Conservation (phyloP, 805 yeast genomes). For the Zygoascus bituminiphila region DNA sequence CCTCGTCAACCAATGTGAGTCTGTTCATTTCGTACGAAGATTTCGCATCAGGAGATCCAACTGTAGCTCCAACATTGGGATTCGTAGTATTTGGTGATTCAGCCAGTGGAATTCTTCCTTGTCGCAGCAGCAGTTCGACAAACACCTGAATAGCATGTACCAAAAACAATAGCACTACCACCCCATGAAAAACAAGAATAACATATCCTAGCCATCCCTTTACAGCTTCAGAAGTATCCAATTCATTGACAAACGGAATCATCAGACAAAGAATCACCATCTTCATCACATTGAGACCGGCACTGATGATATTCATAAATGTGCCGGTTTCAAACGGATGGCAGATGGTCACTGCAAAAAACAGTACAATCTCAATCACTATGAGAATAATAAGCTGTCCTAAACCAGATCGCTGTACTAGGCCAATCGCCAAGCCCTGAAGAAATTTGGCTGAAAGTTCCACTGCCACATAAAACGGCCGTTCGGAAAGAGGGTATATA, state of each 20-base stretch:
- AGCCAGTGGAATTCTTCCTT: not conserved
- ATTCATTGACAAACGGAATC: constrained; percentile 22
- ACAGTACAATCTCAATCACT: constrained; percentile 20
- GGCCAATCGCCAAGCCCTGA: constrained; percentile 28
- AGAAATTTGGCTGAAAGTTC: constrained; percentile 19
- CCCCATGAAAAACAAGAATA: constrained; percentile 25
- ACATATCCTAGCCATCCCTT: constrained; percentile 28
- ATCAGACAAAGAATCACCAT: constrained; percentile 18
- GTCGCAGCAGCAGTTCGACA: constrained; percentile 17
- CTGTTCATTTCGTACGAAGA: not conserved
- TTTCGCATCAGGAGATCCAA: not conserved
- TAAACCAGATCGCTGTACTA: constrained; percentile 26
- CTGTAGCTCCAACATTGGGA: not conserved
- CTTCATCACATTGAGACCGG: constrained; percentile 16
- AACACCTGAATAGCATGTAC: constrained; percentile 22
- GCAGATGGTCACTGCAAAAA: constrained; percentile 15
- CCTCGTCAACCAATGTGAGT: not conserved
- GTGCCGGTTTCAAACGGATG: constrained; percentile 24
- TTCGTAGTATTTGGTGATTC: not conserved
- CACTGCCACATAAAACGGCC: constrained; percentile 13
- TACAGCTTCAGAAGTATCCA: constrained; percentile 15
- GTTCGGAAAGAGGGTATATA: constrained; percentile 14
- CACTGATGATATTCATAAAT: constrained; percentile 21
- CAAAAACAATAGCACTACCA: constrained; percentile 24
- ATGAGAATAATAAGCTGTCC: constrained; percentile 29